A percentile compares a stretch with the other conserved stretches of the same genome.
Evolutionary conservation across 768 basidiomycete genomes (phyloP).

Genomic region (Myochromella boudieri): DNA sequence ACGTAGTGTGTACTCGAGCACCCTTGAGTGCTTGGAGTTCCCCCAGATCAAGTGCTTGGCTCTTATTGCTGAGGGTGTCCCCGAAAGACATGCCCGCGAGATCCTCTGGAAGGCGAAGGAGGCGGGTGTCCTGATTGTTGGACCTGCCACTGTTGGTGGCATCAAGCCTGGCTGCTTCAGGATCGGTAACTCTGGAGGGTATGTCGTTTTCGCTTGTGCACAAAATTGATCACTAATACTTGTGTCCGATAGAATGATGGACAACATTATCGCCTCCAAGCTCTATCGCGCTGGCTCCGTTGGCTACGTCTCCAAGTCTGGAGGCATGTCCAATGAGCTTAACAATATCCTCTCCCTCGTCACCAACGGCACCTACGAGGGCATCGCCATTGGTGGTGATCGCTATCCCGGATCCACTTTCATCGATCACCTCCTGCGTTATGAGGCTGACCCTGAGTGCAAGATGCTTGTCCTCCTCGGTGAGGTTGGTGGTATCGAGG

Average conservation of each 20-base stretch:
- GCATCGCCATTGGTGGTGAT: slow-evolving; percentile 99
- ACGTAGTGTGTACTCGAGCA: slow-evolving; percentile 92
- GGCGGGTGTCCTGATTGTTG: slow-evolving; percentile 87
- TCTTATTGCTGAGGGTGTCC: slow-evolving; percentile 98
- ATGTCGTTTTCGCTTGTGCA: slow-evolving; percentile 29
- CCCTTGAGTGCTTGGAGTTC: slow-evolving; percentile 82
- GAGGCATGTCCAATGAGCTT: slow-evolving; percentile 99
- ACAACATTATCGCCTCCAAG: slow-evolving; percentile 99
- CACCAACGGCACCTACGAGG: slow-evolving; percentile 99
- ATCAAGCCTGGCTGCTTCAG: slow-evolving; percentile 99
- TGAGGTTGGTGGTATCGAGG: slow-evolving; percentile 98
- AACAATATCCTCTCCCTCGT: slow-evolving; percentile 98
- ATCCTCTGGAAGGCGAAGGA: slow-evolving; percentile 86
- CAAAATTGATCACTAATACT: slow-evolving; percentile 7
- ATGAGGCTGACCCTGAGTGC: slow-evolving; percentile 95
- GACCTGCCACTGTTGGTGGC: slow-evolving; percentile 97
- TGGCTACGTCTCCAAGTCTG: slow-evolving; percentile 99
- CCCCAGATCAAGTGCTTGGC: slow-evolving; percentile 66
- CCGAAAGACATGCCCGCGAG: slow-evolving; percentile 95
- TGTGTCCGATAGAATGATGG: slow-evolving; percentile 80
- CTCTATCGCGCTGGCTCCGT: slow-evolving; percentile 97
- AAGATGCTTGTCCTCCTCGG: slow-evolving; percentile 99
- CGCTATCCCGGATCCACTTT: slow-evolving; percentile 98
- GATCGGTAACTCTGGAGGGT: slow-evolving; percentile 99
- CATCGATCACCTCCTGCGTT: slow-evolving; percentile 97